Conservation (phyloP, 2,329 filamentous ascomycete species). For the Hypomyces rosellus region DNA sequence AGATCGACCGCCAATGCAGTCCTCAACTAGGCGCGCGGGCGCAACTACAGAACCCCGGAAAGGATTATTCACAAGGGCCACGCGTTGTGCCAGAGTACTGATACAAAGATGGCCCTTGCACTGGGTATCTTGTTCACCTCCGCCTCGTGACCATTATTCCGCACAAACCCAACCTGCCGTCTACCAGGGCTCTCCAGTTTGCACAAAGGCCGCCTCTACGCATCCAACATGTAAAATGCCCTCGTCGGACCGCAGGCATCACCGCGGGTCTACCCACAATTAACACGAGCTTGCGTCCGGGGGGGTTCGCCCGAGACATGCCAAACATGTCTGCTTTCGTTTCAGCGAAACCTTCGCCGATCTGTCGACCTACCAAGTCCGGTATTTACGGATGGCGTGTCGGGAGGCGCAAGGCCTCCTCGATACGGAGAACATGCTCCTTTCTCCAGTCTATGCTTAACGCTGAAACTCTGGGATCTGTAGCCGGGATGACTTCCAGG, state of each 20-base stretch:
- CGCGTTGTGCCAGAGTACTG: slow-evolving; percentile 3
- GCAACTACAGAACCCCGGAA: not conserved
- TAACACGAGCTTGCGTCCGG: not conserved
- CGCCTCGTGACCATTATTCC: slow-evolving; percentile 10
- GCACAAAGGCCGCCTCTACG: not conserved
- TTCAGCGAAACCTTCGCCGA: slow-evolving; percentile 1
- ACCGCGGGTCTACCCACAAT: not conserved
- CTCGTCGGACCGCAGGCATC: not conserved
- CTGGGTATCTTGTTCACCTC: slow-evolving; percentile 1
- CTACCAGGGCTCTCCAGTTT: not conserved
- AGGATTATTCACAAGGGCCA: not conserved
- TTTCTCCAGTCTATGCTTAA: not conserved
- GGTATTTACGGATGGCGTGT: not conserved
- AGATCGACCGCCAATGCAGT: slow-evolving; percentile 12
- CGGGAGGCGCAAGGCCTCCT: too few species aligned
- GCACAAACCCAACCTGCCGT: slow-evolving; percentile 5
- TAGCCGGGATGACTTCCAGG: slow-evolving; percentile 4
- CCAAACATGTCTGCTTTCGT: not conserved
- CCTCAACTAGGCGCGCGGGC: slow-evolving; percentile 8
- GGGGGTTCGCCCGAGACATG: not conserved
- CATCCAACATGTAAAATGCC: not conserved
- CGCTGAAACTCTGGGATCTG: slow-evolving; percentile 4
- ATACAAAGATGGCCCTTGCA: slow-evolving; percentile 8
- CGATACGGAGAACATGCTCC: too few species aligned
- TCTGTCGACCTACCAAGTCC: not conserved